Conservation (phyloP, 495 filamentous ascomycete species). For the Lophium mytilinum region DNA sequence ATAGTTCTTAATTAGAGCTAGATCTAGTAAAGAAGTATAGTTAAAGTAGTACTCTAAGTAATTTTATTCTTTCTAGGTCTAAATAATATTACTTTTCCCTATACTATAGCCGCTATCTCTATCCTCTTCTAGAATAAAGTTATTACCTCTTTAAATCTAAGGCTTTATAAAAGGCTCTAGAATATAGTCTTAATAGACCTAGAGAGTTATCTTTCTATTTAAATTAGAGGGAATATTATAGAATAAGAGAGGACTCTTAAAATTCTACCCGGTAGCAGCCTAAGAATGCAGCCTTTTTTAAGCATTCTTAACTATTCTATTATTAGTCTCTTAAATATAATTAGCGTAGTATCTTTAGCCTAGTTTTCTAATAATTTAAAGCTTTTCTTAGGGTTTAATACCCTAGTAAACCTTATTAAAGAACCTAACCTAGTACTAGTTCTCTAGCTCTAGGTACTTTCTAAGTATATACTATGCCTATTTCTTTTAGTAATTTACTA, state of each 20-base stretch:
- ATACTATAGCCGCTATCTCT: conserved; percentile 3
- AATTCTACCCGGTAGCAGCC: conserved; percentile 10
- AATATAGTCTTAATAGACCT: conserved; percentile 7
- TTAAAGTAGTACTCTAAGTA: conserved; percentile 13
- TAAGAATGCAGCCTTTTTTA: conserved; percentile 2
- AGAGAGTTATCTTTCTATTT: conserved; percentile 12
- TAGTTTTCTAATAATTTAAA: conserved; percentile 6
- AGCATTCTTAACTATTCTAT: background rate
- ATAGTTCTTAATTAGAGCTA: conserved; percentile 15
- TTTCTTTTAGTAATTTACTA: background rate
- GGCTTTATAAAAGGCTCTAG: conserved; percentile 10
- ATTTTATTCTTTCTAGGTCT: conserved; percentile 6
- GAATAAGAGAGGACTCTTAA: conserved; percentile 6
- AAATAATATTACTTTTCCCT: conserved; percentile 1
- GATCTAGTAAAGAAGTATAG: conserved; percentile 3
- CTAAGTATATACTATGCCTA: background rate
- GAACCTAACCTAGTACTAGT: background rate
- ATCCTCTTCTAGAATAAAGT: conserved; percentile 16
- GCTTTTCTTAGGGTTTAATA: background rate
- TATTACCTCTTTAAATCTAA: background rate
- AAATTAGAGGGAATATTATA: conserved; percentile 11
- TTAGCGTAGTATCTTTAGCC: conserved; percentile 3
- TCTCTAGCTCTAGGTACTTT: background rate
- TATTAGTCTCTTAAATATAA: conserved; percentile 6
- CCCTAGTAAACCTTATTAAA: background rate